Percentiles rank a stretch among this genome's conserved stretches.
phyloP scores from a whole-genome alignment of 2,329 filamentous ascomycete species.

The Xylariaceae sp. region DNA sequence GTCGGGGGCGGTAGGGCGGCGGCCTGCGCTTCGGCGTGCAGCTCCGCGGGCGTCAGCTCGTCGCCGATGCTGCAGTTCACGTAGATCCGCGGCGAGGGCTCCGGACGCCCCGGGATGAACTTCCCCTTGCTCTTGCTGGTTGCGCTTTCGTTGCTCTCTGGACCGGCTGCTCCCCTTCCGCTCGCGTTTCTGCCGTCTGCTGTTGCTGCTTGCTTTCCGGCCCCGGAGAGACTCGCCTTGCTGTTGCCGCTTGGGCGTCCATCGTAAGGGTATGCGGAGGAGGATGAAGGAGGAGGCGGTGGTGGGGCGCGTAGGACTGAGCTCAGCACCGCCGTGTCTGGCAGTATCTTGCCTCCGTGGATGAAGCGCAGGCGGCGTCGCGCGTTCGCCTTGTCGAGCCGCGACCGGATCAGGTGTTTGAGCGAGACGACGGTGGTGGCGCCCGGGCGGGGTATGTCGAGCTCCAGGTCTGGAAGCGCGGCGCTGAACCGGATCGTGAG shows the following conservation, averaged over 20 bases:
- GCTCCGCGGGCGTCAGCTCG: constrained; percentile 69
- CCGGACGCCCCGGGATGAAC: constrained; percentile 57
- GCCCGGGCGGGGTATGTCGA: constrained; percentile 73
- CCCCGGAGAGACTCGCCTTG: constrained; percentile 23
- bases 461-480: constrained; percentile 79
- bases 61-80: constrained; percentile 93
- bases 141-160: background rate
- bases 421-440: constrained; percentile 77
- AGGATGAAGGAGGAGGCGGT: constrained; percentile 44
- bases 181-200: no score
- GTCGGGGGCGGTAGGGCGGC: constrained; percentile 35
- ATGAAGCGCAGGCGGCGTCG: constrained; percentile 84
- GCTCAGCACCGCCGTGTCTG: constrained; percentile 72
- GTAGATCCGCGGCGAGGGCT: constrained; percentile 68
- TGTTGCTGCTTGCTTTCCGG: no score
- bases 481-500: constrained; percentile 91
- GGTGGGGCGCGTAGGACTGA: constrained; percentile 69
- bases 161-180: background rate
- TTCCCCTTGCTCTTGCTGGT: constrained; percentile 70
- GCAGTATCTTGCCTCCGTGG: constrained; percentile 83
- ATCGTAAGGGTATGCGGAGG: background rate
- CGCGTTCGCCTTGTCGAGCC: constrained; percentile 67
- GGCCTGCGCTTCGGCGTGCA: constrained; percentile 68
- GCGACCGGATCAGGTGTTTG: constrained; percentile 79
- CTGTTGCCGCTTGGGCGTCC: background rate